Evolutionary conservation across 441 rosid species (phyloP), one percentile per base, ranked within the genome.

Genomic region (Bocquillonia castaneifolia): DNA sequence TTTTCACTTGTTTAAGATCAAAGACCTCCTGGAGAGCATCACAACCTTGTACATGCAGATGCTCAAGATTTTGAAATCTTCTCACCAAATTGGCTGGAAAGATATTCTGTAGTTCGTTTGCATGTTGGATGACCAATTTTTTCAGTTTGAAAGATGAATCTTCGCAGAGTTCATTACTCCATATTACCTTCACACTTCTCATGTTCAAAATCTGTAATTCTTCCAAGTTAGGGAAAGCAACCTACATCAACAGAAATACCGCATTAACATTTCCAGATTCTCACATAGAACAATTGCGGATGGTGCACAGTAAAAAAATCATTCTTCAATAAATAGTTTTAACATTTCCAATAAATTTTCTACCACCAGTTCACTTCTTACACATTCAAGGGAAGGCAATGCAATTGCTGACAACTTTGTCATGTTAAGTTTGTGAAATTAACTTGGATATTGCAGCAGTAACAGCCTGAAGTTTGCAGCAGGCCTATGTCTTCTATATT

Each of bases 11-110:
- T 25, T 12, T 55, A 0, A 68, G 23, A 22, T 58, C 67, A 59
- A 78, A 78, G 31, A 78, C 56, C 64, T 62, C 69, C 62, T 59
- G 64, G 7, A 81, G 52, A 13, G 64, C 68, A 40, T 39, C 58
- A 68, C 77, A 73, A 18, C 22, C 18, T 6, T 0, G 3, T 8
- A 76, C 13, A 8, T 10, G 8, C 37, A 72, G 1, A 1, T 0
- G 0, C 1, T 37, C 70, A 7, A 72, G 52, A 26, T 64, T 66
- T 32, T 59, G 64, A 14, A 65, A 37, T 57, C 55, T 55, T 28
- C 50, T 26, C 44, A 45, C n/a, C 51, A 72, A n/a, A 2, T 57
- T 26, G 15, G 69, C 22, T 1, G 70, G 53, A 22, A 72, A 72
- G 22, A 72, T 39, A 8, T 47, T 47, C 44, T 14, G 5, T 8